Conservation (phyloP, 495 filamentous ascomycete species). For the Penicillium bovifimosum region DNA sequence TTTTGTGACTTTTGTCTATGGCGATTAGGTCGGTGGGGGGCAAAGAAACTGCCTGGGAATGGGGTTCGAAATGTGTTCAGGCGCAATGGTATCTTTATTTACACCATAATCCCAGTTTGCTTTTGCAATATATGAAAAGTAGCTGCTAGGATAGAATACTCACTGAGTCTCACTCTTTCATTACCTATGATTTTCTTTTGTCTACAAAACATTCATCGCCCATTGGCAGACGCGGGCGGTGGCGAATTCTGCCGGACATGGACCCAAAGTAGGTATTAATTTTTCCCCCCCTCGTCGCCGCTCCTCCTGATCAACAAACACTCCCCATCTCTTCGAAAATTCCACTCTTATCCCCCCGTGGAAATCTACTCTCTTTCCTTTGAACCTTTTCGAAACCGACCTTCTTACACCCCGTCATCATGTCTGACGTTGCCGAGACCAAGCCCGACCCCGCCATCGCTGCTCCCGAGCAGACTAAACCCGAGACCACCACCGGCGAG, state of each 20-base stretch:
- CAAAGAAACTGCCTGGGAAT: not conserved
- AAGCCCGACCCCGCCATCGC: constrained; percentile 46
- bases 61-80: constrained; percentile 10
- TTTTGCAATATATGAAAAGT: not conserved
- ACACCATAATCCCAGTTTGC: not conserved
- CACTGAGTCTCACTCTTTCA: not conserved
- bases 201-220: not conserved
- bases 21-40: constrained; percentile 19
- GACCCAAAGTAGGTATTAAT: constrained; percentile 26
- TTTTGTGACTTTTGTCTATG: constrained; percentile 22
- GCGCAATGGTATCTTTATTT: constrained; percentile 16
- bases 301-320: constrained; percentile 25
- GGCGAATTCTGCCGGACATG: constrained; percentile 7
- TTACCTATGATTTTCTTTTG: not conserved
- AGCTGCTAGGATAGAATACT: not conserved
- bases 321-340: constrained; percentile 9
- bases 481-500: constrained; percentile 34
- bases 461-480: constrained; percentile 39
- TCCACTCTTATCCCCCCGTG: constrained; percentile 3
- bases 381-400: not conserved
- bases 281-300: constrained; percentile 31
- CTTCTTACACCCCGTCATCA: constrained; percentile 19
- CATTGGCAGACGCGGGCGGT: constrained; percentile 4
- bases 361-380: constrained; percentile 1
- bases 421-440: constrained; percentile 46